A percentile compares a stretch with the other conserved stretches of the same genome.
phyloP scores from a whole-genome alignment of 345 rosid species.

The Leavenworthia alabamica region DNA sequence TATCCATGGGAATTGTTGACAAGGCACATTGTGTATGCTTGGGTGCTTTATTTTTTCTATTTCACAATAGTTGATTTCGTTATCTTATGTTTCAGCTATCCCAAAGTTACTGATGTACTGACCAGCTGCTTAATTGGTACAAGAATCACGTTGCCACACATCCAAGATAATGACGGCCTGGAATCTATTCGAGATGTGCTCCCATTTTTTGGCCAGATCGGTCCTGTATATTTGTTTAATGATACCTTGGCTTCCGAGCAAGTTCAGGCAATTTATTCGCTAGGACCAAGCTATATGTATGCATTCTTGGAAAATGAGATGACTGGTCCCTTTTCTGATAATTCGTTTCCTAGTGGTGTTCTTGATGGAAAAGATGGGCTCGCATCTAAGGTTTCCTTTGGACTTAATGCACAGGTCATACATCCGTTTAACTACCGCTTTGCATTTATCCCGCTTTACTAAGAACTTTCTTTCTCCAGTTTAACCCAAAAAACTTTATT shows the following conservation, averaged over 20 bases:
- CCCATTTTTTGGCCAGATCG: constrained; percentile 87
- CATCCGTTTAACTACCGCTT: constrained; percentile 5
- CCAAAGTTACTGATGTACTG: constrained; percentile 75
- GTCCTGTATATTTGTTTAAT: constrained; percentile 78
- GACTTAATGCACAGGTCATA: constrained; percentile 89
- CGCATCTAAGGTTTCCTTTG: constrained; percentile 80
- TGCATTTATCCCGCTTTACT: background rate
- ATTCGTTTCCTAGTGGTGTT: constrained; percentile 62
- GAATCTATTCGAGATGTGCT: constrained; percentile 43
- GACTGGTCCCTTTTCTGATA: constrained; percentile 42
- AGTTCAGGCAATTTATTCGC: constrained; percentile 62
- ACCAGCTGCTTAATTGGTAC: constrained; percentile 73
- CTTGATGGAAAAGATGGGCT: constrained; percentile 92
- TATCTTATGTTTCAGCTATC: constrained; percentile 55
- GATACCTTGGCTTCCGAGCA: constrained; percentile 84
- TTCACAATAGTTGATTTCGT: constrained; percentile 1
- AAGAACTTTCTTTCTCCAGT: constrained; percentile 13
- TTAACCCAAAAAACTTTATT: background rate
- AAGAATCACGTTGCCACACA: constrained; percentile 44
- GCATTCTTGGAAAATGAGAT: constrained; percentile 80
- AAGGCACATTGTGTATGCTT: background rate
- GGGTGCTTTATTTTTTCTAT: background rate
- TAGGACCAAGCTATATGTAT: constrained; percentile 97
- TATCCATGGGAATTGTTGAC: constrained; percentile 11
- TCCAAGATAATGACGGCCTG: constrained; percentile 48